Conservation (phyloP, 805 yeast species). For the Clavispora asparagi region DNA sequence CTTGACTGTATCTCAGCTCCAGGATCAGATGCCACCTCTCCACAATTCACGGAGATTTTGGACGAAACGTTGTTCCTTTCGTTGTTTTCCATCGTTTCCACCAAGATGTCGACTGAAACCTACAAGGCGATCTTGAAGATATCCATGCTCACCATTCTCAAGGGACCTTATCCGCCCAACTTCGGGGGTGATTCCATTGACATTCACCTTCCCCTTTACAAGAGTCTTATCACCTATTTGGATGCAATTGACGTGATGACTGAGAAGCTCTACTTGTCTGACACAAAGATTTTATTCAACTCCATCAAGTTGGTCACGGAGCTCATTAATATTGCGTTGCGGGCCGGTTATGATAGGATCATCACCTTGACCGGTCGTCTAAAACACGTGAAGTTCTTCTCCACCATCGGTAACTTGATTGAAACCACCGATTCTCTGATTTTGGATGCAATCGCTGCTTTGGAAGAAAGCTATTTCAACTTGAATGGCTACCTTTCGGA, state of each 20-base stretch:
- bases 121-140: slow-evolving; percentile 43
- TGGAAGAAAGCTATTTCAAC: slow-evolving; percentile 30
- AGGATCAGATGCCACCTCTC: slow-evolving; percentile 36
- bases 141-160: slow-evolving; percentile 37
- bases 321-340: slow-evolving; percentile 38
- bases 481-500: slow-evolving; percentile 32
- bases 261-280: slow-evolving; percentile 38
- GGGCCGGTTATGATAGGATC: slow-evolving; percentile 37
- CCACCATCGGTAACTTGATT: slow-evolving; percentile 36
- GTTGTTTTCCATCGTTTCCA: slow-evolving; percentile 36
- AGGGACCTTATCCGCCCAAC: slow-evolving; percentile 36
- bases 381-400: slow-evolving; percentile 43
- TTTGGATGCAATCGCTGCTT: slow-evolving; percentile 23
- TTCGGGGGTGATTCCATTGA: slow-evolving; percentile 26
- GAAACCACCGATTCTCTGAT: slow-evolving; percentile 34
- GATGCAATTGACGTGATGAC: slow-evolving; percentile 41
- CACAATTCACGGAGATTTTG: slow-evolving; percentile 29
- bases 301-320: slow-evolving; percentile 44
- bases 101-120: slow-evolving; percentile 40
- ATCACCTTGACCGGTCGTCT: slow-evolving; percentile 43
- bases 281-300: slow-evolving; percentile 37
- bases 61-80: slow-evolving; percentile 38
- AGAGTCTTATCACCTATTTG: slow-evolving; percentile 31
- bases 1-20: slow-evolving; percentile 34
- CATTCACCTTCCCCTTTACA: slow-evolving; percentile 32